phyloP scores from a whole-genome alignment of 441 rosid genomes.

The Syzygium syzygioides region DNA sequence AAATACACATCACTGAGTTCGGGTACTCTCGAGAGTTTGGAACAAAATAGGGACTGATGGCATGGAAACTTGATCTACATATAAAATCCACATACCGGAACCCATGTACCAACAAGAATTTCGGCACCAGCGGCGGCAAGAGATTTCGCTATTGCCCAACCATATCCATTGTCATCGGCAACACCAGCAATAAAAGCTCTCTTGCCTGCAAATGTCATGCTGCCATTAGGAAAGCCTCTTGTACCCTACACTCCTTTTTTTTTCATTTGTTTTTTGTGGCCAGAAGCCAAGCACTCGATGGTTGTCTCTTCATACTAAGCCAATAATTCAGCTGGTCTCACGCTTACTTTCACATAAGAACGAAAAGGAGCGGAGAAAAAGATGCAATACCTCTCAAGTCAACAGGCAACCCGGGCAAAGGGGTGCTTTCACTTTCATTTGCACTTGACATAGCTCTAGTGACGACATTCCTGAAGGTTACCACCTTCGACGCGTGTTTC shows the following conservation, averaged over 20 bases:
- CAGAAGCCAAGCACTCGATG: neutral
- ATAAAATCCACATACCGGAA: conserved; percentile 61
- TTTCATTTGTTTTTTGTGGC: neutral
- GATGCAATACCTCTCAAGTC: conserved; percentile 41
- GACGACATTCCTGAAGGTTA: conserved; percentile 12
- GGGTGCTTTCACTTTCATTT: conserved; percentile 29
- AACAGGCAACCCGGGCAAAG: conserved; percentile 42
- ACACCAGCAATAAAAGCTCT: conserved; percentile 95
- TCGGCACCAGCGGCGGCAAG: conserved; percentile 99
- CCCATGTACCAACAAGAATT: conserved; percentile 96
- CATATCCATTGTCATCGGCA: conserved; percentile 97
- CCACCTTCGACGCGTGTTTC: conserved; percentile 10
- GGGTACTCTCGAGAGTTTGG: neutral
- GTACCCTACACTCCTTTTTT: neutral
- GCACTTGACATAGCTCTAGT: conserved; percentile 29
- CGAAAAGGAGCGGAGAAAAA: neutral
- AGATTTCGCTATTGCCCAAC: conserved; percentile 98
- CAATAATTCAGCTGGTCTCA: neutral
- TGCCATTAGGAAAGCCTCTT: neutral
- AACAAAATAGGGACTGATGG: neutral
- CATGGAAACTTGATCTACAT: neutral
- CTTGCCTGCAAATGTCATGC: conserved; percentile 44
- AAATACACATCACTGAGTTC: neutral
- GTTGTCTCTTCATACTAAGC: neutral
- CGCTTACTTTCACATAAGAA: neutral